phyloP scores from a whole-genome alignment of 495 filamentous ascomycete species.

The Chaetomium cochliodes region DNA sequence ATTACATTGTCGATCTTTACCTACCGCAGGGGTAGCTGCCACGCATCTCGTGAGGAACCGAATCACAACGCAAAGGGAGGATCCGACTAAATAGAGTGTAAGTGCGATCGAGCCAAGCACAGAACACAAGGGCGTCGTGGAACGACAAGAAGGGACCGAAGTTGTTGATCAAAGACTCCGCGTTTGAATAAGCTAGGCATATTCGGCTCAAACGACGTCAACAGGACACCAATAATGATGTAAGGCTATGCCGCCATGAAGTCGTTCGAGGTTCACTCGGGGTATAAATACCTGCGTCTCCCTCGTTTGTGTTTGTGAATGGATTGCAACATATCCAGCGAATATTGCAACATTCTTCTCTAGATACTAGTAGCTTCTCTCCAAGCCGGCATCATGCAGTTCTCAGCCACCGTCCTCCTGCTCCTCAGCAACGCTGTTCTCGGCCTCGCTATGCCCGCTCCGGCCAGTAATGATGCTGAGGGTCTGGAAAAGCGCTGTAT shows the following conservation, averaged over 20 bases:
- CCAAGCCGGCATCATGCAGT: background rate
- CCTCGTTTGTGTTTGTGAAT: no score
- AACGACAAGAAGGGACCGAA: background rate
- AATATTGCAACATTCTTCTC: background rate
- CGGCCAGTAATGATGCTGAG: background rate
- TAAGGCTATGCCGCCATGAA: background rate
- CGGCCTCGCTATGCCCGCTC: conserved; percentile 2
- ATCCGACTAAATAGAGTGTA: background rate
- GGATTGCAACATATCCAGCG: background rate
- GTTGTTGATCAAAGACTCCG: background rate
- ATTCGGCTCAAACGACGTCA: background rate
- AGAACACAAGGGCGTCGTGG: background rate
- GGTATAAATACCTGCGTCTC: background rate
- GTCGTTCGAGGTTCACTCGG: background rate
- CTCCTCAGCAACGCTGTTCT: conserved; percentile 2
- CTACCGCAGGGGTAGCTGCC: background rate
- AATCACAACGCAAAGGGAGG: background rate
- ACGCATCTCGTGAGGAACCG: background rate
- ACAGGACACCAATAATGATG: background rate
- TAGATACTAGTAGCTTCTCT: background rate
- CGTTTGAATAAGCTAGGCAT: background rate
- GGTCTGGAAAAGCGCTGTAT: background rate
- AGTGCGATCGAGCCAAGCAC: background rate
- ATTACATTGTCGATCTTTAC: background rate
- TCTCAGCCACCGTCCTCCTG: background rate